Evolutionary conservation across 2,329 filamentous ascomycete species (phyloP).

Genomic region (Colletotrichum trifolii): DNA sequence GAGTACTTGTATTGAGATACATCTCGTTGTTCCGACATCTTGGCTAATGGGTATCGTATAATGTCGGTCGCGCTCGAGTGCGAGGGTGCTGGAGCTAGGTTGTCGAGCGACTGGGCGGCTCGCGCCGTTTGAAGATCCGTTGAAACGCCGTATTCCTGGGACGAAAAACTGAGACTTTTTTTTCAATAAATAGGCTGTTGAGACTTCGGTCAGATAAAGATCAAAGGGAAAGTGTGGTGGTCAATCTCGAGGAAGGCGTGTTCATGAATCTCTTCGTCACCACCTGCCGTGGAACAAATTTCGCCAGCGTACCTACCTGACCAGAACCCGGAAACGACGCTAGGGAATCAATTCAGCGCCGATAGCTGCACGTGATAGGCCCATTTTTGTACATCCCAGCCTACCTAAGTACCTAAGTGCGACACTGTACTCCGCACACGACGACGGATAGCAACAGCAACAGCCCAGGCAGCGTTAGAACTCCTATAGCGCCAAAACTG

Average conservation of each 20-base stretch:
- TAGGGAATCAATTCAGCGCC: conserved; percentile 14
- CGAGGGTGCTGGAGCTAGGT: conserved; percentile 20
- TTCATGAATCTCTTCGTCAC: conserved; percentile 16
- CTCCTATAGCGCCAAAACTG: too few species aligned
- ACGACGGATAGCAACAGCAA: too few species aligned
- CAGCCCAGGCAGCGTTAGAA: too few species aligned
- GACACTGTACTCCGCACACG: too few species aligned
- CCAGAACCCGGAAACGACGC: conserved; percentile 25
- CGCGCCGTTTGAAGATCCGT: conserved; percentile 27
- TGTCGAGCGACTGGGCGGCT: conserved; percentile 35
- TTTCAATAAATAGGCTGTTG: conserved; percentile 1
- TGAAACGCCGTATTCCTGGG: conserved; percentile 26
- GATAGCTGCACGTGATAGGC: background rate
- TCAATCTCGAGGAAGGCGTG: conserved; percentile 21
- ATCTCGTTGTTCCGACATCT: conserved; percentile 83
- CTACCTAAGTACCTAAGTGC: background rate
- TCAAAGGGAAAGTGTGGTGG: conserved; percentile 13
- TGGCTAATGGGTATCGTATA: conserved; percentile 44
- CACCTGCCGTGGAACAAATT: conserved; percentile 32
- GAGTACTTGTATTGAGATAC: conserved; percentile 99
- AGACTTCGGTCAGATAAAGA: conserved; percentile 16
- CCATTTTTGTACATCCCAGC: background rate
- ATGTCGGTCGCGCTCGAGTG: conserved; percentile 23
- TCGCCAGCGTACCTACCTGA: conserved; percentile 21
- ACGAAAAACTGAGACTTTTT: conserved; percentile 7